Percentiles rank a stretch among this genome's conserved stretches.
Evolutionary conservation across 2,329 filamentous ascomycete genomes (phyloP).

Genomic region (Stachybotrys chartarum): DNA sequence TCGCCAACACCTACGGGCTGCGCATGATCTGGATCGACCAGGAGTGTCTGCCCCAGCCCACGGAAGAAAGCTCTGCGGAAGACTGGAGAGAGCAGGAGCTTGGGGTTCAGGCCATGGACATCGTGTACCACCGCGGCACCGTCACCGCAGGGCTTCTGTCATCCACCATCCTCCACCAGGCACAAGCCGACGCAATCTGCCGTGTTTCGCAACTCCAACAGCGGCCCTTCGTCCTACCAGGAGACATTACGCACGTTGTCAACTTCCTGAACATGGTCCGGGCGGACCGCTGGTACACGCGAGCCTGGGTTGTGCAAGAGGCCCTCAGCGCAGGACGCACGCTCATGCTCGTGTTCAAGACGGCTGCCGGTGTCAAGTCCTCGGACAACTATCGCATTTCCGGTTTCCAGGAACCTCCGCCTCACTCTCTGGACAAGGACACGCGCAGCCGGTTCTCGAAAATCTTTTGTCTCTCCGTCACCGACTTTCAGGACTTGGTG

Average conservation of each 20-base stretch:
- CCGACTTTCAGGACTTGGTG: background rate
- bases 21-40: conserved; percentile 4
- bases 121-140: conserved; percentile 1
- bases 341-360: background rate
- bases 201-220: no score
- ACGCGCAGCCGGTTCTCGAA: background rate
- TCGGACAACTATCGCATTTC: no score
- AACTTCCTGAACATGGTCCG: background rate
- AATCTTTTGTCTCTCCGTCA: background rate
- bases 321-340: background rate
- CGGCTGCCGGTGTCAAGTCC: no score
- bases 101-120: conserved; percentile 3
- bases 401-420: background rate
- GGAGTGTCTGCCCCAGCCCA: conserved; percentile 2
- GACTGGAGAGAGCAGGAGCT: background rate
- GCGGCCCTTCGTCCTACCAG: no score
- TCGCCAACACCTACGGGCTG: background rate
- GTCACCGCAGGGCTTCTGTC: background rate
- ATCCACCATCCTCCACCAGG: background rate
- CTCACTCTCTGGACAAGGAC: background rate
- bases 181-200: background rate
- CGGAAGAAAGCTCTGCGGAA: background rate
- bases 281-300: conserved; percentile 2
- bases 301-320: conserved; percentile 3
- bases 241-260: no score